Base-by-base conservation (phyloP, 2,329 filamentous ascomycete species). In the Aspergillus spinulosporus region DNA sequence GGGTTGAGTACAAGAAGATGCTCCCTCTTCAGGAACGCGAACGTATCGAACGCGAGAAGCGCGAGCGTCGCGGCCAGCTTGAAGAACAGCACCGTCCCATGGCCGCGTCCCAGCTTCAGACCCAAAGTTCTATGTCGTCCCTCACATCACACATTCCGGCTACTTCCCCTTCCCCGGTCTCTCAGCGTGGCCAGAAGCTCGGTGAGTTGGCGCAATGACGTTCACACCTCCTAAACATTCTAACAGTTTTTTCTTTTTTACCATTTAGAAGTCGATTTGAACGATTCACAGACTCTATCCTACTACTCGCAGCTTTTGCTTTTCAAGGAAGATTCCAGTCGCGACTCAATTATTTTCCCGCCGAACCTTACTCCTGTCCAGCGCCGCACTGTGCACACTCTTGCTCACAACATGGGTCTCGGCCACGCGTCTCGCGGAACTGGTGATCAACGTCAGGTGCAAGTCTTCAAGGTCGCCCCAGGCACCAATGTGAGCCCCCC, bases 1-100 rank as follows among this genome's bases (percentile, higher is more conserved):
- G 94, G 48, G 94, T 99, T 28, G 94, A 99, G 75, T 99, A 97
- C 79, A 99, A 99, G 82, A 97, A 97, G 79, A 97, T 99, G 94
- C 84, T 99, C 4, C 94, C 94, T 0, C 85, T 95, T 62, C 90
- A 92, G 32, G 94, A 97, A 75, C 85, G 94, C 51, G 94, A 99
- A 75, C 85, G 94, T 40, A 97, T 99, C 64, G 94, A 99, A 74
- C 85, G 94, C 4, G 94, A 97, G 76, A 99, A 97, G 84, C 85
- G 94, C 56, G 93, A 97, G 78, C 89, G 94, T 65, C 87, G 94
- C 51, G 94, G 94, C 48, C 94, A 99, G 75, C 83, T 99, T 9
- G 92, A 99, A 74, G 94, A 99, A 75, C 94, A 99, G 74, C 94
- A 99, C 74, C 87, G 92, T 69, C 91, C 78, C 66, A 87, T 88